Evolutionary conservation across 1,139 yeast species (phyloP), one percentile per base, ranked within the genome.

Genomic region (Scheffersomyces parashehatae): DNA sequence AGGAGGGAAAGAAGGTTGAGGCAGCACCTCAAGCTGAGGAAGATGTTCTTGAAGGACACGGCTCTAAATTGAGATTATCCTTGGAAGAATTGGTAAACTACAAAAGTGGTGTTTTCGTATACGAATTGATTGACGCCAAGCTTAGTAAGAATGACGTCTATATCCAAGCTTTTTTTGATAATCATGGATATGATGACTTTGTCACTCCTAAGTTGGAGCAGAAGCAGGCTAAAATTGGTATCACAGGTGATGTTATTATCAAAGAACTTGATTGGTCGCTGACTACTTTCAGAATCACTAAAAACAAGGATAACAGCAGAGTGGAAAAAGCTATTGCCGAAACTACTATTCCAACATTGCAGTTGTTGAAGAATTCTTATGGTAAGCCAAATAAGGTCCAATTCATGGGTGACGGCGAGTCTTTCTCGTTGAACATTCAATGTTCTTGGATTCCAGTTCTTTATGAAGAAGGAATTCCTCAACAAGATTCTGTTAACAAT

Each of bases 371-470:
- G 57, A 80, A 81, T 47, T 81, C 90, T 14, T 89, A 81, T 64
- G 66, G 77, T 44, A 68, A 77, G 46, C 86, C 91, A 39, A 73
- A 77, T 41, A 59, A 62, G 3, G 41, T 75, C 13, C 68, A 74
- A 6, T 64, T 90, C 51, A 70, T 73, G 8, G 73, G 89, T 40
- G 67, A 76, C 10, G 64, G 59, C n/a, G 77, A 77, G n/a, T 67
- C 68, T 5, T 77, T 79, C 29, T 68, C 66, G 44, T 66, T 91
- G 49, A 74, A 73, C 51, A 55, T 90, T 32, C 85, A 83, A 57
- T 75, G 82, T 30, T 82, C 88, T 49, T 91, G 90, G 87, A 79
- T 90, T 58, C 99, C 99, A 33, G 52, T 74, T 35, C 73, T 89
- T 26, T 65, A 71, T 39, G 72, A 77, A 45, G 62, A 79, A 38